Conservation (phyloP, 345 rosid genomes). For the Punica granatum region DNA sequence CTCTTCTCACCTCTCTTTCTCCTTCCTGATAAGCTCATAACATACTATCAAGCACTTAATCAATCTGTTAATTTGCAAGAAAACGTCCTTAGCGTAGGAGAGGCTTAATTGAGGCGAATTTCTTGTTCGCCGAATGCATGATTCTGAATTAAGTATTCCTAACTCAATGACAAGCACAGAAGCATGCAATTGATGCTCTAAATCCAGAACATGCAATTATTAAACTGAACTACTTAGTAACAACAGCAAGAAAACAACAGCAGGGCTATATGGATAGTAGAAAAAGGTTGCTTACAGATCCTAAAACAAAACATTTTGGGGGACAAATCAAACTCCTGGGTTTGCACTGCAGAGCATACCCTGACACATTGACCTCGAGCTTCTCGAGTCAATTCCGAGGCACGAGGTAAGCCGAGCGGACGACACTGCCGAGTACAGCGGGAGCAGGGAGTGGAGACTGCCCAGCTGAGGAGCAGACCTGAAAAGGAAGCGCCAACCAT, state of each 20-base stretch:
- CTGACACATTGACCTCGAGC: slow-evolving; percentile 90
- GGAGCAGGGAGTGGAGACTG: slow-evolving; percentile 71
- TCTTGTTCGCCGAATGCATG: neutral
- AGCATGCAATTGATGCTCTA: neutral
- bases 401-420: slow-evolving; percentile 86
- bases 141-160: neutral
- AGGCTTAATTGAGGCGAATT: neutral
- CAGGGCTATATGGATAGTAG: slow-evolving; percentile 10
- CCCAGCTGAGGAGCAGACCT: slow-evolving; percentile 66
- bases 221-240: neutral
- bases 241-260: neutral
- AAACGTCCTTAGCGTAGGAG: neutral
- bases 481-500: slow-evolving; percentile 15
- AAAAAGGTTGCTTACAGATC: slow-evolving; percentile 59
- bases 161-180: neutral
- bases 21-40: too few species aligned
- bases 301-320: slow-evolving; percentile 46
- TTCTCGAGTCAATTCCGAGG: slow-evolving; percentile 68
- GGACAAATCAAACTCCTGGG: slow-evolving; percentile 83
- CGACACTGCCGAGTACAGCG: slow-evolving; percentile 70
- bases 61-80: neutral
- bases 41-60: neutral
- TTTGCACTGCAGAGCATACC: slow-evolving; percentile 96
- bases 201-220: neutral
- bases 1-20: too few species aligned